Evolutionary conservation across 1,139 yeast genomes (phyloP).

Genomic region (Pichia sp.): DNA sequence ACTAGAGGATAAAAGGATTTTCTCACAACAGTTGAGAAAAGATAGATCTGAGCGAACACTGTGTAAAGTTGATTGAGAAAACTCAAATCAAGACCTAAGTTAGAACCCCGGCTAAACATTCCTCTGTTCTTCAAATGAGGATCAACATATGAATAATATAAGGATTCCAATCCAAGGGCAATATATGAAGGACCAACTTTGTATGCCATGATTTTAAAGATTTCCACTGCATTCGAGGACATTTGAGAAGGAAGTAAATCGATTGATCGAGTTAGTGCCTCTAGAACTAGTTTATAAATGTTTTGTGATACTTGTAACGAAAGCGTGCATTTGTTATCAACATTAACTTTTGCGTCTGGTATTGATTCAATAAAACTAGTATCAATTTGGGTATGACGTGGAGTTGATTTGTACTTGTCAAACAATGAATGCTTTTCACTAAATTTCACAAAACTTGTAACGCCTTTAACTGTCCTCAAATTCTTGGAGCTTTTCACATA

Average conservation of each 20-base stretch:
- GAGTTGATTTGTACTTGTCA: conserved; percentile 19
- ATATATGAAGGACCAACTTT: conserved; percentile 71
- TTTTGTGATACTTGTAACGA: conserved; percentile 47
- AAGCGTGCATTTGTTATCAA: conserved; percentile 18
- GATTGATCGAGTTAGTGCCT: conserved; percentile 69
- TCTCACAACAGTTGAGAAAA: conserved; percentile 68
- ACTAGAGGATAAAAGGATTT: conserved; percentile 57
- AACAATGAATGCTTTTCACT: conserved; percentile 34
- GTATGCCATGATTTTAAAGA: conserved; percentile 59
- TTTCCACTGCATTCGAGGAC: conserved; percentile 56
- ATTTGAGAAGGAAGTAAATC: conserved; percentile 64
- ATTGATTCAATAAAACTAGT: conserved; percentile 3
- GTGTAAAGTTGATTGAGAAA: conserved; percentile 47
- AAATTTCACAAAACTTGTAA: conserved; percentile 33
- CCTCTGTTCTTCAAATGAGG: conserved; percentile 23
- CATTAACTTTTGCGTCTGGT: conserved; percentile 1
- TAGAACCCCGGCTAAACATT: conserved; percentile 19
- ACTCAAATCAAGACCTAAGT: conserved; percentile 35
- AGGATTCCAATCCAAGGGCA: conserved; percentile 67
- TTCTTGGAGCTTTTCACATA: conserved; percentile 18
- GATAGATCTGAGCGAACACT: conserved; percentile 57
- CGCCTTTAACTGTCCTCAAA: conserved; percentile 21
- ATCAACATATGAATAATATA: conserved; percentile 38
- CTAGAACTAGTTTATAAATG: conserved; percentile 66
- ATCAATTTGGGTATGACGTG: neutral